Evolutionary conservation across 441 rosid species (phyloP), one percentile per base, ranked within the genome.

Genomic region (Arabidopsis hybrid): DNA sequence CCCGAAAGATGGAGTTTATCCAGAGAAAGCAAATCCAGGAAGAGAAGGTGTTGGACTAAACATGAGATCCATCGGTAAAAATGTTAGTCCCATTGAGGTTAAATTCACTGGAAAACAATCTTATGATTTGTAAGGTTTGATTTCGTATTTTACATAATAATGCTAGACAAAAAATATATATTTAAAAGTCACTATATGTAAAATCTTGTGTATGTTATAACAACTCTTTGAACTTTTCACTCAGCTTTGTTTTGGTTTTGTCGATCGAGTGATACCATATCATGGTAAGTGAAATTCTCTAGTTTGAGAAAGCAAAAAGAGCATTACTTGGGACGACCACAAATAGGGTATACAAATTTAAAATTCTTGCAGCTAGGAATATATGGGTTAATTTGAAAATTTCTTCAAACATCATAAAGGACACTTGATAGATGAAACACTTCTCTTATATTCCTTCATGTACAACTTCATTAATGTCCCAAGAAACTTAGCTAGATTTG

Each of bases 1-100:
- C 81, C 96, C 86, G 0, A 90, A 90, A 53, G 91, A 88, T 61
- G 96, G 91, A 0, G 82, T 88, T 60, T 88, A 88, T 69, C 93
- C 78, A 6, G 93, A 88, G 85, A 88, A 88, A 71, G 96, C 85
- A 17, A 90, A 87, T 74, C 80, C 84, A 0, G 93, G 93, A n/a
- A 83, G 93, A 26, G 70, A 85, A 62, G 91, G 93, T 4, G 85
- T 90, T 26, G 93, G 90, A 1, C 74, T 1, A 68, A 88, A 86
- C 74, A 81, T 87, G 73, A 81, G 92, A 74, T 83, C 92, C 1
- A 88, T 87, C 43, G 88, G 93, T 11, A 85, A 88, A 82, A 78
- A 87, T 78, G 86, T 80, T 34, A 87, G 64, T 69, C 96, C 93
- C 9, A 80, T 83, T 42, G 92, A 87, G 72, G 89, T 87, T 32